Conservation (phyloP, 192 early-diverging fungal species). For the Backusella morwellensis region DNA sequence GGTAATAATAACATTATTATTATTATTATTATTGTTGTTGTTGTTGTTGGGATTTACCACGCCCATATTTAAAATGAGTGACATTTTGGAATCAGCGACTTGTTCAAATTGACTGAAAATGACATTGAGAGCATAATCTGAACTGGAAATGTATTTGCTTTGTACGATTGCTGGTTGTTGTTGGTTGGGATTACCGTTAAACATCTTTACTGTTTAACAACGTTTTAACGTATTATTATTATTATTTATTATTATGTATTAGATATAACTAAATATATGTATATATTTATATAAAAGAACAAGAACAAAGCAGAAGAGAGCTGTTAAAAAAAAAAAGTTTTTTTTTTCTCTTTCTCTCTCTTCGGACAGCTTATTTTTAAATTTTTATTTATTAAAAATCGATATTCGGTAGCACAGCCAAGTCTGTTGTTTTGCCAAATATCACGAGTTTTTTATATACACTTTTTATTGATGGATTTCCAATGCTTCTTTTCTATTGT, state of each 20-base stretch:
- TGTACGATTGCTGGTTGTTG: not conserved
- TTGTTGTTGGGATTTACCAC: slow-evolving; percentile 27
- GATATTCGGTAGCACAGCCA: not conserved
- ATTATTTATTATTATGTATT: not conserved
- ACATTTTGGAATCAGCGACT: slow-evolving; percentile 55
- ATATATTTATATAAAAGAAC: not conserved
- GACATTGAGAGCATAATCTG: slow-evolving; percentile 55
- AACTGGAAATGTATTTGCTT: slow-evolving; percentile 17
- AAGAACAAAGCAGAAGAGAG: not conserved
- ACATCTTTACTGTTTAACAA: not conserved
- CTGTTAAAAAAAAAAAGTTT: not conserved
- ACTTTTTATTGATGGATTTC: not conserved
- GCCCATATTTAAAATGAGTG: slow-evolving; percentile 36
- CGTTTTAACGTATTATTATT: not conserved
- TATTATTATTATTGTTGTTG: not conserved
- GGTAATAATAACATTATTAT: no score
- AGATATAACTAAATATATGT: not conserved
- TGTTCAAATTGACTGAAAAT: slow-evolving; percentile 60
- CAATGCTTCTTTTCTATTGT: not conserved
- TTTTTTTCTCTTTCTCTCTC: not conserved
- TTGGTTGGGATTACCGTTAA: not conserved
- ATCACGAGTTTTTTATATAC: not conserved
- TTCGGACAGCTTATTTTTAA: not conserved
- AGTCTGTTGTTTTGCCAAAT: not conserved
- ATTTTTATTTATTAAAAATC: not conserved